Evolutionary conservation across 2,329 filamentous ascomycete species (phyloP).

Genomic region (Beauveria brongniartii): DNA sequence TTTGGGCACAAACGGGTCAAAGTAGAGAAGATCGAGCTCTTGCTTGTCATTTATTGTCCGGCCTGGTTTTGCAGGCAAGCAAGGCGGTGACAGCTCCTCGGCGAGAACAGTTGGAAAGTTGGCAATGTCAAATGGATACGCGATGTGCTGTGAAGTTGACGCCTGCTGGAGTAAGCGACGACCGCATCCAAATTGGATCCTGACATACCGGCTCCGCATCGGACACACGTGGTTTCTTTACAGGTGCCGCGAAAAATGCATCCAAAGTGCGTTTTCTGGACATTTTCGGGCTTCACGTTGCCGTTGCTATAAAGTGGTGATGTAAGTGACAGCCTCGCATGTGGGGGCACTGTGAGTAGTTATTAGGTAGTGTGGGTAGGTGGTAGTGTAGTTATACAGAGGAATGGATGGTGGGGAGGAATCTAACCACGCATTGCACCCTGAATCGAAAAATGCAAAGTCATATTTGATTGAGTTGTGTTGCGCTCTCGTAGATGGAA

Average conservation of each 20-base stretch:
- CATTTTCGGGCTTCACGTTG: conserved; percentile 15
- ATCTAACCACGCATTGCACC: not conserved
- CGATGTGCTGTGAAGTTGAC: conserved; percentile 30
- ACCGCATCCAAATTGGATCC: not conserved
- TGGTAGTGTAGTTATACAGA: too few species aligned
- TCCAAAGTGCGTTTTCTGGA: conserved; percentile 57
- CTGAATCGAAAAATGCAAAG: too few species aligned
- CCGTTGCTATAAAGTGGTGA: not conserved
- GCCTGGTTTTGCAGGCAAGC: conserved; percentile 43
- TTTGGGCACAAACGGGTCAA: conserved; percentile 60
- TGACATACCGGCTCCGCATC: not conserved
- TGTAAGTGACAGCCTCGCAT: conserved; percentile 2
- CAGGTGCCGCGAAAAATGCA: conserved; percentile 53
- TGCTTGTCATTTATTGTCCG: conserved; percentile 56
- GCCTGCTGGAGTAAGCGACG: conserved; percentile 14
- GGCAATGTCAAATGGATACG: conserved; percentile 44
- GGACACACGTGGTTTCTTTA: conserved; percentile 26
- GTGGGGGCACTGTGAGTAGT: not conserved
- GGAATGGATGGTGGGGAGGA: not conserved
- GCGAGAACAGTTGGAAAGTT: conserved; percentile 31
- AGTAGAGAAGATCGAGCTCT: conserved; percentile 67
- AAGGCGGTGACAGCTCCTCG: conserved; percentile 30
- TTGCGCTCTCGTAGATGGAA: not conserved
- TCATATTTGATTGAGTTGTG: not conserved
- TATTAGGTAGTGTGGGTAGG: too few species aligned